Evolutionary conservation across 345 rosid species (phyloP).

Genomic region (Erodium maritimum): DNA sequence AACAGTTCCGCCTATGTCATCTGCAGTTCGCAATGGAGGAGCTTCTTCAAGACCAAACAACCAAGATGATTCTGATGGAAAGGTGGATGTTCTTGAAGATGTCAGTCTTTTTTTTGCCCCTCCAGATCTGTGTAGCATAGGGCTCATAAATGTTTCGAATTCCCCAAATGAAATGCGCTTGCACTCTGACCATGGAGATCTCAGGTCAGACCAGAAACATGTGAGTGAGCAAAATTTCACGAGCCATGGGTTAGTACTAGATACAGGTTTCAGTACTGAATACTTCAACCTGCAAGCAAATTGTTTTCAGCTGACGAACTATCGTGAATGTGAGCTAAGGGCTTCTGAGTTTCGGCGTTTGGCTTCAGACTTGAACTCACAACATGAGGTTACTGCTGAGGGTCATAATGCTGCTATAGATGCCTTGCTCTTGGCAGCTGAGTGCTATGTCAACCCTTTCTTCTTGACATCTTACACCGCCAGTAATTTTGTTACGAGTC

Average conservation of each 20-base stretch:
- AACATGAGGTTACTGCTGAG: constrained; percentile 40
- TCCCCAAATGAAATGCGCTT: constrained; percentile 16
- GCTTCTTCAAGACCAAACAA: constrained; percentile 24
- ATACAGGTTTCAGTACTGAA: constrained; percentile 43
- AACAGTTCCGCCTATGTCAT: constrained; percentile 12
- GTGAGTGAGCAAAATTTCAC: constrained; percentile 16
- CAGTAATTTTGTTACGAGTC: constrained; percentile 16
- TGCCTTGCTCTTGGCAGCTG: constrained; percentile 81
- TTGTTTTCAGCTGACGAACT: constrained; percentile 45
- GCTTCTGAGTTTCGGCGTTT: constrained; percentile 66
- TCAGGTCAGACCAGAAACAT: constrained; percentile 24
- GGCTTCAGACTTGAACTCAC: constrained; percentile 56
- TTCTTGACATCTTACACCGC: constrained; percentile 43
- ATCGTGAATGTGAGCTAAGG: constrained; percentile 58
- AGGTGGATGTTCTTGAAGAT: constrained; percentile 45
- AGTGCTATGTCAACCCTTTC: constrained; percentile 76
- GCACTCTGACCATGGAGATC: constrained; percentile 22
- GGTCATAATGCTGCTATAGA: constrained; percentile 75
- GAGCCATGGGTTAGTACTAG: constrained; percentile 29
- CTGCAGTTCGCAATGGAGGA: constrained; percentile 17
- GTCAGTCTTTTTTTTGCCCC: constrained; percentile 49
- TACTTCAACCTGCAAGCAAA: constrained; percentile 59
- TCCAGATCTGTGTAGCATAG: constrained; percentile 35
- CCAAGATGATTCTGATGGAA: constrained; percentile 42
- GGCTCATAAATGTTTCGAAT: constrained; percentile 27